phyloP scores from a whole-genome alignment of 495 filamentous ascomycete species.

The Articulospora tetracladia region DNA sequence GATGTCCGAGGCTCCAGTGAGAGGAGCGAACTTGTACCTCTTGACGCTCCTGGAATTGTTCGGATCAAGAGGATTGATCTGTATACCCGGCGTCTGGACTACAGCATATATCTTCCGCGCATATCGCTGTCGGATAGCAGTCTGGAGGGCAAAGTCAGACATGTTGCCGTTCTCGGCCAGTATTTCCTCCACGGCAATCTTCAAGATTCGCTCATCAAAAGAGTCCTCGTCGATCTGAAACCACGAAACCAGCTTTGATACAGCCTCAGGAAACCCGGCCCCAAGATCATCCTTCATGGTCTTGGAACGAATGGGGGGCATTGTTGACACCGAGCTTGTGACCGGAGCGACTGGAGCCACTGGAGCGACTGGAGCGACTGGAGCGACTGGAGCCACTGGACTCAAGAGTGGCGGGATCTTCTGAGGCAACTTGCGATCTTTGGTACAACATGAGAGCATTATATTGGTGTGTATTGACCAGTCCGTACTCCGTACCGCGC shows the following conservation, averaged over 20 bases:
- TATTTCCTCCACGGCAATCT: not conserved
- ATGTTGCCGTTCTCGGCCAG: not conserved
- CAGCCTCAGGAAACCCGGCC: not conserved
- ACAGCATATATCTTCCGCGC: not conserved
- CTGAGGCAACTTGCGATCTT: too few relatives aligned
- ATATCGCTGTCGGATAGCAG: not conserved
- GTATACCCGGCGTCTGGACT: not conserved
- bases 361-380: too few relatives aligned
- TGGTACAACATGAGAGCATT: too few relatives aligned
- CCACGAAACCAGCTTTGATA: too few relatives aligned
- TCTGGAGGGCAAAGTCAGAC: not conserved
- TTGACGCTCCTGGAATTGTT: not conserved
- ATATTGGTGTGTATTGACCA: too few relatives aligned
- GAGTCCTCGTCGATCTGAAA: too few relatives aligned
- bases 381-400: too few relatives aligned
- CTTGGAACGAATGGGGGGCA: too few relatives aligned
- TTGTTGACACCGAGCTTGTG: too few relatives aligned
- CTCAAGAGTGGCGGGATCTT: too few relatives aligned
- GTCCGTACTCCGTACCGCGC: too few relatives aligned
- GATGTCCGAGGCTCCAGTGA: not conserved
- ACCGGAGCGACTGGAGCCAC: too few relatives aligned
- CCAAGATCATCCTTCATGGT: conserved; percentile 3
- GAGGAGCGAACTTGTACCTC: not conserved
- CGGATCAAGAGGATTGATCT: not conserved
- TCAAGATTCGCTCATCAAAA: not conserved